phyloP scores from a whole-genome alignment of 225 moss, liverwort and hornwort genomes.

The Pseudoscleropodium purum region DNA sequence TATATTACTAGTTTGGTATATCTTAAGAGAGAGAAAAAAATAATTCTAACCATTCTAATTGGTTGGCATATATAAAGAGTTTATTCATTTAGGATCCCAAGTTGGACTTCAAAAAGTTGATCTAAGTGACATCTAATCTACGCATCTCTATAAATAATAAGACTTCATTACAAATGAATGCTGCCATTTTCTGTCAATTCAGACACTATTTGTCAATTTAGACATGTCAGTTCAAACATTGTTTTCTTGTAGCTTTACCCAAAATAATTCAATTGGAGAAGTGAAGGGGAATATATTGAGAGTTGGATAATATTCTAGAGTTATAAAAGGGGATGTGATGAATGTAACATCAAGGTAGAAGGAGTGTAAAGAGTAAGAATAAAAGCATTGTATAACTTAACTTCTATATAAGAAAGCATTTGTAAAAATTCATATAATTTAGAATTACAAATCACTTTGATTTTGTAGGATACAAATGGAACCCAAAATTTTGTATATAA shows the following conservation, averaged over 20 bases:
- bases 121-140: accelerated
- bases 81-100: background rate
- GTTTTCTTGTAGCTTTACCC: no score
- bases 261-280: background rate
- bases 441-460: no score
- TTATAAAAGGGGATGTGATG: background rate
- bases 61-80: background rate
- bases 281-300: accelerated
- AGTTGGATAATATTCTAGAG: background rate
- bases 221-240: no score
- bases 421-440: no score
- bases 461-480: background rate
- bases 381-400: background rate
- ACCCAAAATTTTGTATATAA: background rate
- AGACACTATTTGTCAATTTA: no score
- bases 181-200: no score
- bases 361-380: background rate
- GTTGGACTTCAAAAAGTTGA: accelerated
- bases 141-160: accelerated
- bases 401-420: background rate
- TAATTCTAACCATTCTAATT: background rate
- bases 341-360: accelerated
- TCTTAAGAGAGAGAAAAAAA: background rate
- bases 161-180: no score
- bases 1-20: background rate